Conservation (phyloP, 2,329 filamentous ascomycete genomes). For the Penicillium italicum region DNA sequence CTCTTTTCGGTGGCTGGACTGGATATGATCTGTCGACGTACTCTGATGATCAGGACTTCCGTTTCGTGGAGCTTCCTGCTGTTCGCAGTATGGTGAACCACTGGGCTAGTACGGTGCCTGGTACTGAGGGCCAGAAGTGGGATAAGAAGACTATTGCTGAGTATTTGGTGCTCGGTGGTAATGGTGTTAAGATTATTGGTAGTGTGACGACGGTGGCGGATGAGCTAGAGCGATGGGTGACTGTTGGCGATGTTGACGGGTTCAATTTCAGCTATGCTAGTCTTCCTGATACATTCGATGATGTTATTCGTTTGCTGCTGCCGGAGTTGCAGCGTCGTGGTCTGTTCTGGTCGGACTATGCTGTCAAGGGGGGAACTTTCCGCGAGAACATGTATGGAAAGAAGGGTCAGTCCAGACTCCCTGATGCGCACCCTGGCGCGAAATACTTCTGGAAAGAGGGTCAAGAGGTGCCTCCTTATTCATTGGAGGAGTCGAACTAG, state of each 20-base stretch:
- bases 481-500: conserved; percentile 10
- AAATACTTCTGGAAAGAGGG: conserved; percentile 37
- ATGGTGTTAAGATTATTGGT: conserved; percentile 36
- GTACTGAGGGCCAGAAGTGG: conserved; percentile 40
- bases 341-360: conserved; percentile 40
- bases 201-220: conserved; percentile 38
- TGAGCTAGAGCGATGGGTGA: conserved; percentile 37
- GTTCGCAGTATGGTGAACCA: conserved; percentile 46
- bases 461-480: conserved; percentile 33
- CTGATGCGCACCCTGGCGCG: conserved; percentile 36
- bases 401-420: conserved; percentile 30
- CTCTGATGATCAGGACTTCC: conserved; percentile 46
- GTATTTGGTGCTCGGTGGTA: conserved; percentile 34
- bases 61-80: conserved; percentile 41
- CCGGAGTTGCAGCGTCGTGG: conserved; percentile 36
- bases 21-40: conserved; percentile 45
- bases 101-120: conserved; percentile 45
- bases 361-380: conserved; percentile 36
- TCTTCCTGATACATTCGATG: conserved; percentile 37
- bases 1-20: conserved; percentile 48
- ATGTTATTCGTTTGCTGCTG: conserved; percentile 32
- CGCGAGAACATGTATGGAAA: conserved; percentile 40
- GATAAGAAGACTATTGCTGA: conserved; percentile 37
- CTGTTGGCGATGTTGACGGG: conserved; percentile 35
- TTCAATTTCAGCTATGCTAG: conserved; percentile 37